These are phyloP conservation scores for Coemansia sp. DNA, from an alignment of 192 early-diverging fungal genomes.

Conservation along the genomic window DNA sequence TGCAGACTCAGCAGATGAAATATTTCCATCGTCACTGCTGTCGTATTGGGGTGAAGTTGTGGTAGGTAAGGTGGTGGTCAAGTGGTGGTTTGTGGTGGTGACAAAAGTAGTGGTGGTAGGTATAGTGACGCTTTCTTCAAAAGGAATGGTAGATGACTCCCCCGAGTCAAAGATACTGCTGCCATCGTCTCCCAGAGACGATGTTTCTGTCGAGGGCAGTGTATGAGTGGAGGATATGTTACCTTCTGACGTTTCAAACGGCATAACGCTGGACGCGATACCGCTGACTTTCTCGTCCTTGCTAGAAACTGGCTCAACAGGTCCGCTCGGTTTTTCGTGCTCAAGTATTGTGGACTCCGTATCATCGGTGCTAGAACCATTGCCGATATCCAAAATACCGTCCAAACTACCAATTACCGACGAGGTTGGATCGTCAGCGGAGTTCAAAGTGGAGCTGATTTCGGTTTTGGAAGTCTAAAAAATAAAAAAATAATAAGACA, in stretches of 20 bases:
- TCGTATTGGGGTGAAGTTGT: background rate
- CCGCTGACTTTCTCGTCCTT: background rate
- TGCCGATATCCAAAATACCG: background rate
- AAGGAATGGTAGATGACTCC: background rate
- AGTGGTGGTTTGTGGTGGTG: background rate
- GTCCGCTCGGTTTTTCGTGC: background rate
- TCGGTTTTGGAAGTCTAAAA: background rate
- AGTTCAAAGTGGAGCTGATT: background rate
- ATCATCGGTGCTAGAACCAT: background rate
- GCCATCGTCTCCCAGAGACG: background rate
- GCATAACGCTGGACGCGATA: background rate
- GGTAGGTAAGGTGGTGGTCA: background rate
- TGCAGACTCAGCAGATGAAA: background rate
- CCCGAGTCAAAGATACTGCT: background rate
- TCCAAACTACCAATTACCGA: too few relatives aligned
- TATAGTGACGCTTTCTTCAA: background rate
- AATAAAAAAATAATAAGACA: background rate
- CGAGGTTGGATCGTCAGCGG: background rate
- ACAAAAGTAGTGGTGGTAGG: background rate
- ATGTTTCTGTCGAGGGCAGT: background rate
- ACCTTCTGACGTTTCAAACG: background rate
- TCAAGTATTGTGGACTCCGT: background rate
- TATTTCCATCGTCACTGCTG: background rate
- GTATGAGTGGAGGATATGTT: background rate
- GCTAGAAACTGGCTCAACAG: background rate